Percentiles rank a stretch among this genome's conserved stretches.
Conservation (phyloP, 257 asterid genomes). For the Salvia splendens region DNA sequence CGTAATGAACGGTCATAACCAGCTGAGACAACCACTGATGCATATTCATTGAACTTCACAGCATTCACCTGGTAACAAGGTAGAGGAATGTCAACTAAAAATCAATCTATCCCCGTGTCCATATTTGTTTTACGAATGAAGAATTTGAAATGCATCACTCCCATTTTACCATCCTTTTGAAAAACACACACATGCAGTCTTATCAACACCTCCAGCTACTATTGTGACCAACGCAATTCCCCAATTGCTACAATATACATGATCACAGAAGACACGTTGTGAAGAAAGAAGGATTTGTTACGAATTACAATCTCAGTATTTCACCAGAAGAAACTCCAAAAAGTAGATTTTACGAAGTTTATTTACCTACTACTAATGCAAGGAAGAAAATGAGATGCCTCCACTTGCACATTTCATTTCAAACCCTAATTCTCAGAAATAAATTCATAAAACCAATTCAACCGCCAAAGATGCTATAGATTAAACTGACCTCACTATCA, state of each 20-base stretch:
- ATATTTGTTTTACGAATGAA: not conserved
- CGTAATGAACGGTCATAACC: constrained; percentile 94
- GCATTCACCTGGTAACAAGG: constrained; percentile 68
- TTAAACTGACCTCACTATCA: constrained; percentile 80
- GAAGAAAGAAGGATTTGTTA: not conserved
- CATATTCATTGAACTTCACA: constrained; percentile 83
- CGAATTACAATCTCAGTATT: constrained; percentile 5
- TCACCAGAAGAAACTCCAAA: constrained; percentile 19
- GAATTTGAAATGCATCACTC: not conserved
- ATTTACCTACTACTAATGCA: not conserved
- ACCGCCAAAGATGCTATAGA: constrained; percentile 9
- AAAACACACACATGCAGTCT: not conserved
- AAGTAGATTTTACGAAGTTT: not conserved
- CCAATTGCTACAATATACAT: constrained; percentile 1
- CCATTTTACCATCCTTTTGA: not conserved
- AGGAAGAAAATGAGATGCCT: not conserved
- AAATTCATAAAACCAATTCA: constrained; percentile 10
- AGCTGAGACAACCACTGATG: constrained; percentile 82
- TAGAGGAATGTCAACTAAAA: constrained; percentile 18
- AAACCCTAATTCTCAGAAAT: constrained; percentile 11
- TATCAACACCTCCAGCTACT: constrained; percentile 9
- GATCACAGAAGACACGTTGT: not conserved
- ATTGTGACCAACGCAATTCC: not conserved
- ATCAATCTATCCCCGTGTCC: not conserved
- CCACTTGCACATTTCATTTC: not conserved